Conservation (phyloP, 2,329 filamentous ascomycete species). For the Pseudogymnoascus sp. region DNA sequence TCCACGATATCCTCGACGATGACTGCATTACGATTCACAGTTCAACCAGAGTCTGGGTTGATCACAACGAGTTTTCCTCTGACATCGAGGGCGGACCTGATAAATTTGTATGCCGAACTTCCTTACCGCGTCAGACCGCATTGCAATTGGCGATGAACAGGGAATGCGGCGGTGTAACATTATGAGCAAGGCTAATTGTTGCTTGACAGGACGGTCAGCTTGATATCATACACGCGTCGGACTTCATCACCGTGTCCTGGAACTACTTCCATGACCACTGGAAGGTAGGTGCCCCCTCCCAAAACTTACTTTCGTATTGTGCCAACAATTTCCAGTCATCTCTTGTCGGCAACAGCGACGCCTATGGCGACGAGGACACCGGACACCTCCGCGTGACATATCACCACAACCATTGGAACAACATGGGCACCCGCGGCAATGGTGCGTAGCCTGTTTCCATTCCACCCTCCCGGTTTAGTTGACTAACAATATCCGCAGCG, state of each 20-base stretch:
- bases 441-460: slow-evolving; percentile 37
- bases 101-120: slow-evolving; percentile 13
- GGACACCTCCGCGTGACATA: slow-evolving; percentile 24
- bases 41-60: slow-evolving; percentile 40
- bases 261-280: slow-evolving; percentile 36
- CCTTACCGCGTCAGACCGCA: not conserved
- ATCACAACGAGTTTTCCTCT: slow-evolving; percentile 34
- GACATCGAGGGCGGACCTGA: slow-evolving; percentile 33
- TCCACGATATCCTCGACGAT: slow-evolving; percentile 39
- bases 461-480: slow-evolving; percentile 39
- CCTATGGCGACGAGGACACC: slow-evolving; percentile 21
- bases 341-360: slow-evolving; percentile 24
- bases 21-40: slow-evolving; percentile 44
- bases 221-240: slow-evolving; percentile 36
- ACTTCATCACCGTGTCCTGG: slow-evolving; percentile 36
- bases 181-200: slow-evolving; percentile 7
- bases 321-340: slow-evolving; percentile 13
- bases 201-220: slow-evolving; percentile 34
- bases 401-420: slow-evolving; percentile 21
- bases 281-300: slow-evolving; percentile 14
- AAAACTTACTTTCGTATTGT: no score
- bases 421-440: slow-evolving; percentile 16
- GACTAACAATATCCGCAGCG: slow-evolving; percentile 39
- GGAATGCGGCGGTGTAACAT: not conserved
- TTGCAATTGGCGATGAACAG: not conserved